phyloP scores from a whole-genome alignment of 495 filamentous ascomycete species.

The Xylaria acuta region DNA sequence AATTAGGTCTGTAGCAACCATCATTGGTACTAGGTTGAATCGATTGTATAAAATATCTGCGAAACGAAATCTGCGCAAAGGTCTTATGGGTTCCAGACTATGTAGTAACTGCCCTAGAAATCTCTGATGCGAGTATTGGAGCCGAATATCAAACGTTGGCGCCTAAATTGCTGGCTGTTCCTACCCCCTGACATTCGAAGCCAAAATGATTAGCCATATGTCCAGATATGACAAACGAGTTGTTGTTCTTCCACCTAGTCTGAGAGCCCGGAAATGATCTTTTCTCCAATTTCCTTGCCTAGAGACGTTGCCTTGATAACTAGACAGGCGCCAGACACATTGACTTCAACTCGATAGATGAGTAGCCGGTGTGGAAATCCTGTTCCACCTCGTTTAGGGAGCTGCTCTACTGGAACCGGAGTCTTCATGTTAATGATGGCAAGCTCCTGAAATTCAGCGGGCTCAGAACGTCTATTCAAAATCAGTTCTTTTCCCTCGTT shows the following conservation, averaged over 20 bases:
- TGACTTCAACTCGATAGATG: slow-evolving; percentile 13
- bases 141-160: background rate
- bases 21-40: background rate
- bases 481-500: background rate
- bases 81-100: background rate
- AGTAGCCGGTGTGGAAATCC: background rate
- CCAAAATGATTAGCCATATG: background rate
- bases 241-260: background rate
- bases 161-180: background rate
- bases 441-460: background rate
- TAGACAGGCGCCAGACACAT: slow-evolving; percentile 9
- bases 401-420: slow-evolving; percentile 18
- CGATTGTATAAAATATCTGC: background rate
- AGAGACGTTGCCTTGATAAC: slow-evolving; percentile 5
- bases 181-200: background rate
- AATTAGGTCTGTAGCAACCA: background rate
- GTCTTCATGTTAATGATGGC: slow-evolving; percentile 10
- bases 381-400: slow-evolving; percentile 1
- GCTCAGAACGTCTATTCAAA: background rate
- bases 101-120: slow-evolving; percentile 7
- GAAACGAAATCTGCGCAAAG: background rate
- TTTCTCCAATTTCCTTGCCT: background rate
- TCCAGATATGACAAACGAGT: background rate
- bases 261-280: background rate
- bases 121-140: background rate